Evolutionary conservation across 179 eudicot species (phyloP), one percentile per base, ranked within the genome.

Genomic region (Gypsophila paniculata): DNA sequence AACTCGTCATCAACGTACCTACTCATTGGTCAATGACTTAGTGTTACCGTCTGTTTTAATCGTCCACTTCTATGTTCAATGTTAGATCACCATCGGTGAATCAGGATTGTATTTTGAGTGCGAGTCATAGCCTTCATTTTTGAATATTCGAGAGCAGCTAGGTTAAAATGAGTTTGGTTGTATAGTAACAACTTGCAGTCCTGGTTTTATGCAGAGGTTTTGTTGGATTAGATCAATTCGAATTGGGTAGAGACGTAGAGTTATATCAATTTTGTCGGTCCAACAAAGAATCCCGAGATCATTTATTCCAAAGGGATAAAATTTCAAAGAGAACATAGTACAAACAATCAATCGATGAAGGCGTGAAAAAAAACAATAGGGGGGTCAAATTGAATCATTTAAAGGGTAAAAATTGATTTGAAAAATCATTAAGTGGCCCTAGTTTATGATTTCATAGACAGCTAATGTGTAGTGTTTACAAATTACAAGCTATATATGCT

Each of bases 321-420:
- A 17, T n/a, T 61, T 26, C 38, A 58, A 44, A 15, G 71, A 49
- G 53, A 69, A 52, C 15, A 69, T 25, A 64, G 29, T 62, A 36
- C 12, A 65, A 6, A 66, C 60, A 60, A 25, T 29, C 46, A 38
- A 73, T 68, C 0, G 66, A 54, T 69, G 55, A 57, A 78, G 78
- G 76, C 70, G 73, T 77, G 80, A 67, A 77, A 21, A 77, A 22
- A 29, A 19, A 46, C 60, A 68, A 60, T n/a, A 42, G 29, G 39
- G 26, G 81, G 46, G 74, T 69, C 74, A 73, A 78, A 73, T 39
- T 68, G 60, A 73, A 73, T 74, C 74, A 6, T 68, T 18, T 53
- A 70, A 74, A 36, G 25, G 34, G 32, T 51, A 38, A 73, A 42
- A 73, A 76, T n/a, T 74, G 81, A 78, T 69, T 34, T 78, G 23